These are phyloP conservation scores for Fimicolochytrium jonesii DNA, from an alignment of 192 early-diverging fungal species.

Conservation along the genomic window DNA sequence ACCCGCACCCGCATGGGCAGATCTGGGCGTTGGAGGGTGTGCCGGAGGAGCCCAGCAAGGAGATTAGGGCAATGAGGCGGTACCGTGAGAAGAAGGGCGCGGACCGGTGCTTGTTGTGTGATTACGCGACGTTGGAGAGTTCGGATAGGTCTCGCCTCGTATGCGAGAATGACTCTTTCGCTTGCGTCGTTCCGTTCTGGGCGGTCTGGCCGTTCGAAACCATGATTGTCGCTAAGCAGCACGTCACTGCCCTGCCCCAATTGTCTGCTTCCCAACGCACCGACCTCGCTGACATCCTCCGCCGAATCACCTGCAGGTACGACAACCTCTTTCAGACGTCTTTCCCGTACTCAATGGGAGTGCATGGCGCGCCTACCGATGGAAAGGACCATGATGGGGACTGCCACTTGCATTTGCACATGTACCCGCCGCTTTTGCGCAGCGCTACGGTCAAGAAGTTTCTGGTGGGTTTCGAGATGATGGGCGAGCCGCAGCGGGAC, in stretches of 20 bases:
- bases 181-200: constrained; percentile 92
- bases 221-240: constrained; percentile 70
- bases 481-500: constrained; percentile 91
- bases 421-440: constrained; percentile 91
- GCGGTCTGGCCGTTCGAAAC: constrained; percentile 96
- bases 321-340: constrained; percentile 88
- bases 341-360: constrained; percentile 94
- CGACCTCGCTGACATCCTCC: constrained; percentile 73
- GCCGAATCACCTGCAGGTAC: constrained; percentile 76
- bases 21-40: constrained; percentile 85
- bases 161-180: constrained; percentile 73
- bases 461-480: constrained; percentile 92
- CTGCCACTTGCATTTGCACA: constrained; percentile 87
- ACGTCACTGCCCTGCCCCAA: constrained; percentile 47
- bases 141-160: constrained; percentile 63
- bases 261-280: constrained; percentile 40
- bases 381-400: constrained; percentile 42
- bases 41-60: constrained; percentile 74
- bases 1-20: constrained; percentile 91
- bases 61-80: constrained; percentile 59
- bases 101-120: constrained; percentile 80
- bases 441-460: constrained; percentile 91
- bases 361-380: constrained; percentile 81
- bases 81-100: constrained; percentile 56
- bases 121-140: constrained; percentile 65